phyloP scores from a whole-genome alignment of 2,329 filamentous ascomycete genomes.

The Cryphonectria parasitica region DNA sequence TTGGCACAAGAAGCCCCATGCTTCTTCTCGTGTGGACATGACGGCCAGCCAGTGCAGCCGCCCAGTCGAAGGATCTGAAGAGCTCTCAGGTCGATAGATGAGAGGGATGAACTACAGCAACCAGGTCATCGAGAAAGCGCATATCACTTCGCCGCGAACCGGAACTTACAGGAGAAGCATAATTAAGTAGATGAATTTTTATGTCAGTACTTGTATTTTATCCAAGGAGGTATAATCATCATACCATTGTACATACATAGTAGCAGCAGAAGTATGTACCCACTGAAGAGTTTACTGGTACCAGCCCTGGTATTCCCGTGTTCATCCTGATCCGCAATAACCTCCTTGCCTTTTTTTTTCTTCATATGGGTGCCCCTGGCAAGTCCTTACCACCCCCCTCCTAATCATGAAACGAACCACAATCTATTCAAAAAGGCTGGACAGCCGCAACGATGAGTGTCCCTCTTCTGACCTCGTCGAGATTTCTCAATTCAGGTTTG shows the following conservation, averaged over 20 bases:
- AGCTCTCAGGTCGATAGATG: background rate
- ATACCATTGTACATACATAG: background rate
- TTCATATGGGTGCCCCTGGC: background rate
- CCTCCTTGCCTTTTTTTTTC: background rate
- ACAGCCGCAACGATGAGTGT: background rate
- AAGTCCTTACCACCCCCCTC: background rate
- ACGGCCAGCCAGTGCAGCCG: background rate
- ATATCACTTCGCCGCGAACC: background rate
- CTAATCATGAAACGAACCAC: conserved; percentile 23
- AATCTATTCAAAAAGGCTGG: conserved; percentile 14
- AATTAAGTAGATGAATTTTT: background rate
- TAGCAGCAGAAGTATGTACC: background rate
- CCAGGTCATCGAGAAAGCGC: background rate
- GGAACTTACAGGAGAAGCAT: background rate
- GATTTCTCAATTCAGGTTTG: background rate
- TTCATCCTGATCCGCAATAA: background rate
- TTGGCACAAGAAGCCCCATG: background rate
- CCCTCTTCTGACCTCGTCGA: background rate
- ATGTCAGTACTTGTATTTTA: background rate
- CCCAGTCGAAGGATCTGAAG: background rate
- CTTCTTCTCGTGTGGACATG: background rate
- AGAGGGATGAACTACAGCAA: background rate
- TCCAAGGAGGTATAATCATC: background rate
- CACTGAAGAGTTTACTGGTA: background rate
- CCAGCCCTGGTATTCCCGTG: background rate